A percentile compares a stretch with the other conserved stretches of the same genome.
phyloP scores from a whole-genome alignment of 495 filamentous ascomycete genomes.

The Cairneyella variabilis region DNA sequence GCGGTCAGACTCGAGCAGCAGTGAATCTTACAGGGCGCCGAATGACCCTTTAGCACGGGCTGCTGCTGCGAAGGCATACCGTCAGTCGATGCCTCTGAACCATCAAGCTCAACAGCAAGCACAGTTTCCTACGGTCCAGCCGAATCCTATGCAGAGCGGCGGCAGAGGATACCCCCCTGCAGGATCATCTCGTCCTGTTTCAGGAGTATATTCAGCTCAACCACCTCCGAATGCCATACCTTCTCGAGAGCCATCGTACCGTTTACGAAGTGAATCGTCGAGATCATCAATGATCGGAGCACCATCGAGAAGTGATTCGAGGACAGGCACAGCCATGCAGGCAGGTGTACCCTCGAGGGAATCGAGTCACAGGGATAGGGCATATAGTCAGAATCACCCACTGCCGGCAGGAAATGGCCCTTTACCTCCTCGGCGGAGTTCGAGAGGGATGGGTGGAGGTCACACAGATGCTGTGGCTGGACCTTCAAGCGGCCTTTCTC shows the following conservation, averaged over 20 bases:
- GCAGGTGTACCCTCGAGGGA: constrained; percentile 65
- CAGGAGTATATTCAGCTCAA: constrained; percentile 45
- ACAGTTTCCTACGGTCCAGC: constrained; percentile 37
- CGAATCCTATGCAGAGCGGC: constrained; percentile 27
- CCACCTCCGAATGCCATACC: constrained; percentile 33
- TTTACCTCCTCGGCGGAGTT: constrained; percentile 64
- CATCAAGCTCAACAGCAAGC: constrained; percentile 46
- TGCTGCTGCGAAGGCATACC: constrained; percentile 27
- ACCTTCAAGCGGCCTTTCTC: constrained; percentile 35
- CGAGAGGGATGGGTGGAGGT: constrained; percentile 53
- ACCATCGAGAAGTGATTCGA: constrained; percentile 54
- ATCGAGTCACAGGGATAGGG: constrained; percentile 64
- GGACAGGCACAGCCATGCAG: constrained; percentile 58
- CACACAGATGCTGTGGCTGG: constrained; percentile 30
- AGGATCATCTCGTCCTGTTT: constrained; percentile 46
- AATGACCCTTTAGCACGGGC: constrained; percentile 18
- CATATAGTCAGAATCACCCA: constrained; percentile 55
- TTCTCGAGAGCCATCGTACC: constrained; percentile 48
- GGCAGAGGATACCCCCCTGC: constrained; percentile 19
- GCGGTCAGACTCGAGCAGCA: constrained; percentile 11
- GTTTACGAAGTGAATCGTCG: constrained; percentile 60
- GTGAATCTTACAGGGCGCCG: constrained; percentile 11
- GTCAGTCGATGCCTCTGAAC: constrained; percentile 35
- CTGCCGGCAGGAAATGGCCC: constrained; percentile 52
- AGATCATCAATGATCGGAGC: constrained; percentile 56